A percentile compares a stretch with the other conserved stretches of the same genome.
Conservation (phyloP, 257 asterid species). For the Solanum neorickii region DNA sequence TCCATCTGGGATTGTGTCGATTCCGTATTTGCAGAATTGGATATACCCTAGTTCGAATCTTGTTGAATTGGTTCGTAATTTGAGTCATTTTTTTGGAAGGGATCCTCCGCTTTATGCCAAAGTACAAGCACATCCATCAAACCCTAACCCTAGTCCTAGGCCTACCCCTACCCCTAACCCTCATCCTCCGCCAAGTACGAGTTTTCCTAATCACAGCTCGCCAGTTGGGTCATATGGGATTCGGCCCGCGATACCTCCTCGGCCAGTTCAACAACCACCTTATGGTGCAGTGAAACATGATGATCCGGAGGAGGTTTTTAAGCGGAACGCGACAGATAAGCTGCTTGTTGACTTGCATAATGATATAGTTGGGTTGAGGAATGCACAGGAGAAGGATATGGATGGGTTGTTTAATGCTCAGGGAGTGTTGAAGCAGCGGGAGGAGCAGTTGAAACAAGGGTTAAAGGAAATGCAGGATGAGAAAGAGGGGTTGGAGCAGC, state of each 20-base stretch:
- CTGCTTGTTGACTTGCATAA: conserved; percentile 46
- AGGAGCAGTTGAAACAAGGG: conserved; percentile 47
- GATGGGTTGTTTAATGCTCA: conserved; percentile 63
- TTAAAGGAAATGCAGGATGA: conserved; percentile 82
- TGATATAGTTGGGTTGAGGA: conserved; percentile 58
- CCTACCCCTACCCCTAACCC: neutral
- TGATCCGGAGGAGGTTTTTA: conserved; percentile 56
- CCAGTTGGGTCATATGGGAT: conserved; percentile 23
- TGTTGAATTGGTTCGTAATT: conserved; percentile 54
- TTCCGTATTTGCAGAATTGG: conserved; percentile 71
- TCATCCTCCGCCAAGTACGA: neutral
- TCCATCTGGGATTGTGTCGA: conserved; percentile 75
- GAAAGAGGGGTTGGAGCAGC: conserved; percentile 87
- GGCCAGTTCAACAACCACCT: conserved; percentile 58
- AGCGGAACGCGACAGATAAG: conserved; percentile 41
- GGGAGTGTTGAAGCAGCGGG: conserved; percentile 51
- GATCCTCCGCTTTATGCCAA: conserved; percentile 89
- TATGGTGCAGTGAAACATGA: conserved; percentile 39
- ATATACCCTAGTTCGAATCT: conserved; percentile 75
- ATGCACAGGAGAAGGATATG: conserved; percentile 59
- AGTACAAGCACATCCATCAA: conserved; percentile 5
- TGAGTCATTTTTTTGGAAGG: conserved; percentile 51
- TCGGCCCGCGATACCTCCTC: conserved; percentile 64
- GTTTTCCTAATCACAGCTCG: conserved; percentile 4
- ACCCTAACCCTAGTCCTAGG: neutral